Evolutionary conservation across 2,329 filamentous ascomycete species (phyloP), one percentile per base, ranked within the genome.

Genomic region (Chaetomiaceae sp.): DNA sequence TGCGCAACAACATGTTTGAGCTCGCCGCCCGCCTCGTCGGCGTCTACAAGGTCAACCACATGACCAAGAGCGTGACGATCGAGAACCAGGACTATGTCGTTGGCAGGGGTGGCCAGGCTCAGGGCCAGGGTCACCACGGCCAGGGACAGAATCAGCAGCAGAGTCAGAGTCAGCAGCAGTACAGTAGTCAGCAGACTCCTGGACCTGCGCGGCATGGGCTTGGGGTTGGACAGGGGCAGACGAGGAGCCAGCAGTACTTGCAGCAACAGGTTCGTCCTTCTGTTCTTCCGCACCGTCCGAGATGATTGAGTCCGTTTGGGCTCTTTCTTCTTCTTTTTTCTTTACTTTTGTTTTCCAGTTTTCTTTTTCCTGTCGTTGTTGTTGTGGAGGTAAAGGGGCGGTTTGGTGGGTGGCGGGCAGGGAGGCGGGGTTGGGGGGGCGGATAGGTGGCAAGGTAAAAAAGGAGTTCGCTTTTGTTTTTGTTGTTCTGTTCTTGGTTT

Each of bases 1-100:
- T 99, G 63, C 80, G 93, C 63, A 99, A 99, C 72, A 99, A 99
- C 75, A 99, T 99, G 93, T 99, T 99, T 70, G 93, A 99, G 76
- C 82, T 99, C 57, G 92, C 95, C n/a, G 83, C 89, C 51, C 82
- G 95, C 50, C 79, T 99, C 53, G 90, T 99, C 13, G 95, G 95
- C 60, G 93, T 99, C 50, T 99, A 99, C 77, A 99, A 99, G 77
- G 93, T 99, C 67, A 97, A 95, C 71, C 92, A 99, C 70, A 99
- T 97, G 84, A 93, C 88, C 55, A 93, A 92, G 81, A 91, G 87
- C 68, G 87, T 93, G 19, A 90, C 88, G 47, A 89, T 93, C 56
- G 88, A 93, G 70, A 93, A 93, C 70, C 77, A 76, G 59, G 87
- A 93, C 70, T 93, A 85, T 65, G 87, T 87, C 60, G 65, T 63